A percentile compares a stretch with the other conserved stretches of the same genome.
These are phyloP conservation scores for Chiua virens DNA, from an alignment of 768 basidiomycete species.

Conservation along the genomic window DNA sequence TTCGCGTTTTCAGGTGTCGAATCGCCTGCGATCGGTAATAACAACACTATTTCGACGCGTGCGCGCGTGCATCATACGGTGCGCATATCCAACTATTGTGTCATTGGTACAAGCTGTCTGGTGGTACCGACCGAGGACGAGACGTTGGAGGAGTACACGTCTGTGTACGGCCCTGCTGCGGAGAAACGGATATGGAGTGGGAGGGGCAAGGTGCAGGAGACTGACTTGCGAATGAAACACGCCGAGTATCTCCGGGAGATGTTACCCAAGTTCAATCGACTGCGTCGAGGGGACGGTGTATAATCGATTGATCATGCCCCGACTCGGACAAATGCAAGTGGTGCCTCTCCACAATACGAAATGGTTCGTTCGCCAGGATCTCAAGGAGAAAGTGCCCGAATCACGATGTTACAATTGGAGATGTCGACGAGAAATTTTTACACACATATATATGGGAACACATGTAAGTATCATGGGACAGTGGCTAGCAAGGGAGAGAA, in stretches of 20 bases:
- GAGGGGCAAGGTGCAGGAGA: constrained; percentile 78
- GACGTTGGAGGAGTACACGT: constrained; percentile 77
- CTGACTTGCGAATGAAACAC: constrained; percentile 82
- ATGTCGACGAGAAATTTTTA: no score
- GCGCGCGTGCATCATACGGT: constrained; percentile 84
- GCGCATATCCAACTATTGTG: constrained; percentile 75
- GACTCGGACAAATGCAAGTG: no score
- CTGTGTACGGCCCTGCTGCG: constrained; percentile 75
- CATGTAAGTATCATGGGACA: no score
- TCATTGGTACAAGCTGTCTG: constrained; percentile 78
- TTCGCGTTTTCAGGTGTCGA: constrained; percentile 67
- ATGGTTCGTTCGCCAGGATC: no score
- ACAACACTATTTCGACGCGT: constrained; percentile 84
- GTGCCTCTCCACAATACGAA: neutral
- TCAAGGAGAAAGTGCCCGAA: no score
- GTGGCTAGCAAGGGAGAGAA: no score
- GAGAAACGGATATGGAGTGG: constrained; percentile 85
- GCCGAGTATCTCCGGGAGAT: constrained; percentile 91
- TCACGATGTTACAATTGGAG: no score
- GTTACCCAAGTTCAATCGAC: constrained; percentile 83
- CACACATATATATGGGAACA: no score
- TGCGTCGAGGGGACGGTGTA: constrained; percentile 59
- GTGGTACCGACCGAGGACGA: constrained; percentile 80
- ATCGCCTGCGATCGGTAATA: constrained; percentile 77
- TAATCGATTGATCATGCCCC: constrained; percentile 20